Conservation (phyloP, 2,329 filamentous ascomycete genomes). For the Camillea tinctor region DNA sequence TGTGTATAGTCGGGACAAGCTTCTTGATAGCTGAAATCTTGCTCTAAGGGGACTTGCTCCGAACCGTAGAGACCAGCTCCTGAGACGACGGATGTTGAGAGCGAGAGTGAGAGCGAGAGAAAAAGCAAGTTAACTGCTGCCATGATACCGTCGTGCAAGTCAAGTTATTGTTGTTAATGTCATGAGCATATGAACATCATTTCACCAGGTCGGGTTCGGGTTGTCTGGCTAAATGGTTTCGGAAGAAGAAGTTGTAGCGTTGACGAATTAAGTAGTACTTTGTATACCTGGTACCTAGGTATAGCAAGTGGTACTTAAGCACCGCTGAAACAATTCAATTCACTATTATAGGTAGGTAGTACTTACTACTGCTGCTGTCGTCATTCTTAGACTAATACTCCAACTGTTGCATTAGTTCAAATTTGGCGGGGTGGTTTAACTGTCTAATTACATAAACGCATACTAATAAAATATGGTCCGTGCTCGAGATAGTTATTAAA, state of each 20-base stretch:
- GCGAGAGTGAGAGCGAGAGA: slow-evolving; percentile 17
- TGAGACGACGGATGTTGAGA: slow-evolving; percentile 6
- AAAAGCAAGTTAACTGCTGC: not conserved
- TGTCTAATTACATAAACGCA: not conserved
- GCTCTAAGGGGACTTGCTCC: slow-evolving; percentile 33
- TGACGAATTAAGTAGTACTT: too few species aligned
- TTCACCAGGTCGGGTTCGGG: not conserved
- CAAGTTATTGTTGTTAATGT: too few species aligned
- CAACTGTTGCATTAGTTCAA: too few species aligned
- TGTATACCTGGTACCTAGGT: too few species aligned
- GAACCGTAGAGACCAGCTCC: slow-evolving; percentile 24
- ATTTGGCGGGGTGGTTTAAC: too few species aligned
- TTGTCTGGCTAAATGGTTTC: not conserved
- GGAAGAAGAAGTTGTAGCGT: too few species aligned
- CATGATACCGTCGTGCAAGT: slow-evolving; percentile 4
- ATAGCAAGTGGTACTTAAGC: too few species aligned
- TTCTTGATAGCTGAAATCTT: slow-evolving; percentile 33
- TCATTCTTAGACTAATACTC: not conserved
- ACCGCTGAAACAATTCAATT: too few species aligned
- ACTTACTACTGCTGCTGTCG: not conserved
- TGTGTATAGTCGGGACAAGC: slow-evolving; percentile 65
- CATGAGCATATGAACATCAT: not conserved
- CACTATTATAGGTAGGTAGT: too few species aligned
- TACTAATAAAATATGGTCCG: not conserved
- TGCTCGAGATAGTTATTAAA: too few species aligned